Conservation (phyloP, 441 rosid genomes). For the Rhodomyrtus psidioides region DNA sequence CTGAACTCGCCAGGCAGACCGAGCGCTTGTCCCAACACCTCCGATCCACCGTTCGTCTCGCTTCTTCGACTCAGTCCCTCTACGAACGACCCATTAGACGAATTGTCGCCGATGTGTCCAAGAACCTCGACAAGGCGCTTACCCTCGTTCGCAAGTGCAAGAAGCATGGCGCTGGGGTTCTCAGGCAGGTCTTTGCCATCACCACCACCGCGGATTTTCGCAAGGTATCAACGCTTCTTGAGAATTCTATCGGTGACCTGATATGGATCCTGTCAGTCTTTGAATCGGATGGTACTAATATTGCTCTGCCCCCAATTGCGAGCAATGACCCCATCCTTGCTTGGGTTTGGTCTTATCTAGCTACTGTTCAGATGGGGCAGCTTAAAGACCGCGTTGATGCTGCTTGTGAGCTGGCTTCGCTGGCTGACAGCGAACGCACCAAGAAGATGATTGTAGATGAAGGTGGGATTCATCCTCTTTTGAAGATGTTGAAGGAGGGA, state of each 20-base stretch:
- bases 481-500: slow-evolving; percentile 48
- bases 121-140: slow-evolving; percentile 44
- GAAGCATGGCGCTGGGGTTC: slow-evolving; percentile 30
- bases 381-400: slow-evolving; percentile 34
- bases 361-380: slow-evolving; percentile 44
- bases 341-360: slow-evolving; percentile 55
- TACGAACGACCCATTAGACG: slow-evolving; percentile 53
- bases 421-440: slow-evolving; percentile 53
- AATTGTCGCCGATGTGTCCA: slow-evolving; percentile 34
- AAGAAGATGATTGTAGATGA: slow-evolving; percentile 56
- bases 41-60: slow-evolving; percentile 39
- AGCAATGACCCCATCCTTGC: slow-evolving; percentile 61
- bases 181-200: slow-evolving; percentile 52
- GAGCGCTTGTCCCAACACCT: slow-evolving; percentile 41
- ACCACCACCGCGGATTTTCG: slow-evolving; percentile 41
- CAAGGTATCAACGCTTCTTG: slow-evolving; percentile 32
- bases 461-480: slow-evolving; percentile 40
- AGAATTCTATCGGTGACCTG: slow-evolving; percentile 50
- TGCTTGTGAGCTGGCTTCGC: slow-evolving; percentile 41
- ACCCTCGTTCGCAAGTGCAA: slow-evolving; percentile 43
- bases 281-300: slow-evolving; percentile 29
- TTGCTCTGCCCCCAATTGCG: slow-evolving; percentile 54
- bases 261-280: slow-evolving; percentile 42
- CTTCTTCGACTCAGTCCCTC: slow-evolving; percentile 23
- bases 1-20: slow-evolving; percentile 33